phyloP scores from a whole-genome alignment of 345 rosid species.

The Clarkia xantiana region DNA sequence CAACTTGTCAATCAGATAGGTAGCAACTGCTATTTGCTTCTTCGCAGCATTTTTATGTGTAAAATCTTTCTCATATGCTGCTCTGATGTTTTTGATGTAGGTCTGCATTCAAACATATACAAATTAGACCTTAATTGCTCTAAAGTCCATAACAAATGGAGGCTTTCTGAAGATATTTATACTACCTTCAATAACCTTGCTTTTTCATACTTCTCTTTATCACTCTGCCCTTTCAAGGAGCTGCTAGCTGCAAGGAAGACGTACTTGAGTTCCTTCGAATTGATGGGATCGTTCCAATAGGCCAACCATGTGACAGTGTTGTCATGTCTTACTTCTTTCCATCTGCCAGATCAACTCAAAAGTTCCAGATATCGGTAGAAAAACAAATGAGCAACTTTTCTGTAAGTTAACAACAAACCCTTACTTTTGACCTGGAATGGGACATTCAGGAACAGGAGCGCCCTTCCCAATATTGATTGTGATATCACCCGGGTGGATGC shows the following conservation, averaged over 20 bases:
- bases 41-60: constrained; percentile 46
- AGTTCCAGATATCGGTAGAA: constrained; percentile 3
- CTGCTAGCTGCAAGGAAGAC: constrained; percentile 98
- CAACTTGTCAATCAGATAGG: constrained; percentile 91
- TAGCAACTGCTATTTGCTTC: constrained; percentile 91
- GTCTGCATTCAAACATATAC: constrained; percentile 25
- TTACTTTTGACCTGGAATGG: constrained; percentile 90
- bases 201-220: constrained; percentile 96
- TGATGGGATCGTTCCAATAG: constrained; percentile 97
- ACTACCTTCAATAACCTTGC: constrained; percentile 86
- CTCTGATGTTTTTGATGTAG: constrained; percentile 61
- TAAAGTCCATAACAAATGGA: too few species aligned
- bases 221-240: constrained; percentile 93
- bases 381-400: constrained; percentile 2
- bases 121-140: too few species aligned
- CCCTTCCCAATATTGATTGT: constrained; percentile 87
- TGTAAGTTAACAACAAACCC: neutral
- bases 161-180: neutral
- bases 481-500: constrained; percentile 78
- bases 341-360: constrained; percentile 33
- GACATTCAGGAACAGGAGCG: constrained; percentile 82
- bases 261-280: constrained; percentile 77
- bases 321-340: constrained; percentile 96
- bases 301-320: constrained; percentile 99
- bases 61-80: constrained; percentile 82